phyloP scores from a whole-genome alignment of 2,329 filamentous ascomycete genomes.

The Colletotrichum orchidophilum region DNA sequence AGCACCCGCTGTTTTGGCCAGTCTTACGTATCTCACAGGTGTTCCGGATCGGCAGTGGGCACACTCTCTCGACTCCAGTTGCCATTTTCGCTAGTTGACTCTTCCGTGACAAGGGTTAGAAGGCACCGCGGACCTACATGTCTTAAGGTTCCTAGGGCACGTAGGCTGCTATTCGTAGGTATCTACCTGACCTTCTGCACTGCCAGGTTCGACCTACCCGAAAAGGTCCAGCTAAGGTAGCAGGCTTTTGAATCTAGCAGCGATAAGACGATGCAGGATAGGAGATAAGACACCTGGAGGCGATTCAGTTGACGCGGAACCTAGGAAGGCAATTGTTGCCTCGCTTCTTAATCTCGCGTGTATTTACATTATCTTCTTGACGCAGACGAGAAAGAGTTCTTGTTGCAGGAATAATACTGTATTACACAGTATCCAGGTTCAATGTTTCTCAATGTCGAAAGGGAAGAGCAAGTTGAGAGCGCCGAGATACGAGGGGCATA shows the following conservation, averaged over 20 bases:
- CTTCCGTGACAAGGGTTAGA: conserved; percentile 1
- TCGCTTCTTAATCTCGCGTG: not conserved
- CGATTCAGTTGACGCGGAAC: not conserved
- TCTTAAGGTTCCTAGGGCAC: not conserved
- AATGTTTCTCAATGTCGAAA: not conserved
- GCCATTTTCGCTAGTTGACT: not conserved
- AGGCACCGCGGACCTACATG: not conserved
- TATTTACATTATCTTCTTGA: not conserved
- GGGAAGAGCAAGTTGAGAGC: not conserved
- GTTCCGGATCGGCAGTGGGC: conserved; percentile 18
- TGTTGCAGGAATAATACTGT: not conserved
- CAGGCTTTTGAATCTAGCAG: not conserved
- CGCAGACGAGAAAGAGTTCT: not conserved
- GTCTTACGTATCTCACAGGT: conserved; percentile 10
- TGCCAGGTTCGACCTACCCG: not conserved
- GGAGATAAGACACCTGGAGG: conserved; percentile 7
- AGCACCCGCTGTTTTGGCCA: not conserved
- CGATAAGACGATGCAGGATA: not conserved
- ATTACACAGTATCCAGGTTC: not conserved
- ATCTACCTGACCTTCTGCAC: not conserved
- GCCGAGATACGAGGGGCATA: not conserved
- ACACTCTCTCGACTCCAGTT: conserved; percentile 14
- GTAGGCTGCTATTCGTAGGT: not conserved
- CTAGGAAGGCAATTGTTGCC: not conserved
- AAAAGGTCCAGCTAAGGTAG: not conserved